Base-by-base conservation (phyloP, 2,329 filamentous ascomycete genomes). In the Leptoxyphium fumago region DNA sequence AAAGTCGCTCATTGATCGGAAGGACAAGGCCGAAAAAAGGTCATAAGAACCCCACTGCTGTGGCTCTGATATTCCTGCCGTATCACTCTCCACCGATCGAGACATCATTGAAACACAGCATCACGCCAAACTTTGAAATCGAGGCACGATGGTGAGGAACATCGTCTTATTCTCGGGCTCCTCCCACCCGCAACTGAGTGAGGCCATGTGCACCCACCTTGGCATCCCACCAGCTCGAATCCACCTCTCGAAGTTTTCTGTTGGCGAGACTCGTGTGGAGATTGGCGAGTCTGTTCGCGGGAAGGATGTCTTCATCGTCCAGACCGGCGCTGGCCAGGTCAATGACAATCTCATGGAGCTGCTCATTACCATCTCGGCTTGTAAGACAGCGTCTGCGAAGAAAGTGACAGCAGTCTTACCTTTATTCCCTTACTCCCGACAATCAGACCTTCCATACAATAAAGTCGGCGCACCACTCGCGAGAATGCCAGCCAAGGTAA, bases 271-370 rank as follows among this genome's bases (percentile, higher is more conserved):
- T 53, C 80, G 89, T 44, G 89, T 94, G 50, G 91, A 96, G 66
- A 94, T 98, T 59, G 77, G 88, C 63, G 91, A 98, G 65, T 94
- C 87, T 11, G 91, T 98, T 42, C 83, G 91, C 55, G 91, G 85
- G 55, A 98, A 98, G 65, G 91, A 98, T 77, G 91, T 95, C 62
- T 98, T 93, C 69, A 95, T 96, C 61, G 86, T 98, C 58, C 89
- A 96, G 66, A 91, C 86, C 38, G 87, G 86, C 54, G 85, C 85
- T 54, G 87, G 86, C 50, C 84, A 83, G 57, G 85, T 95, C 67
- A 98, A 98, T 62, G 91, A 98, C 67, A 80, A 94, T 67, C 78
- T 98, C 52, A 83, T 98, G 70, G 91, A 98, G 61, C 79, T 96
- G 41, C 84, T 94, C 64, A 95, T 96, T 68, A 94, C 91, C 69